phyloP scores from a whole-genome alignment of 768 basidiomycete species.

The Imleria badia region DNA sequence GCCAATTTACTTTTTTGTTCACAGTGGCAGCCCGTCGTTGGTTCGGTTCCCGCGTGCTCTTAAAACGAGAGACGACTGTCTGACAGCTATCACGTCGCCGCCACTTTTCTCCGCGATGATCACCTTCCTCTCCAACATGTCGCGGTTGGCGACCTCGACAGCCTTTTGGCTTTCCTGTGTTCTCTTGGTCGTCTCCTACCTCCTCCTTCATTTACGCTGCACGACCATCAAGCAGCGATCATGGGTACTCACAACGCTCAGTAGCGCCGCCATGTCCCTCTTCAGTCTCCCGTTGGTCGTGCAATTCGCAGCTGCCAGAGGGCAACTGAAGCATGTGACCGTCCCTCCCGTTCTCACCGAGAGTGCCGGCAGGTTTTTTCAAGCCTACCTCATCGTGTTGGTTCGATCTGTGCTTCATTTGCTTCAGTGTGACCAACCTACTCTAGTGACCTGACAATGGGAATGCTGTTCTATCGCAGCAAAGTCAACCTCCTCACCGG shows the following conservation, averaged over 20 bases:
- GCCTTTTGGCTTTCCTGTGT: conserved; percentile 23
- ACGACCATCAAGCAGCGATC: conserved; percentile 41
- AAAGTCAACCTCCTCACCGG: conserved; percentile 52
- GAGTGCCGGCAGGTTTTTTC: conserved; percentile 40
- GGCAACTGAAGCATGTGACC: conserved; percentile 26
- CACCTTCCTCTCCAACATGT: conserved; percentile 18
- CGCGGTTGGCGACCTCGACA: conserved; percentile 18
- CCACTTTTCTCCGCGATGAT: conserved; percentile 22
- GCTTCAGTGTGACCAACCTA: conserved; percentile 8
- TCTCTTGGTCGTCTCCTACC: conserved; percentile 28
- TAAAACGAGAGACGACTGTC: conserved; percentile 20
- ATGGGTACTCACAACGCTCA: conserved; percentile 46
- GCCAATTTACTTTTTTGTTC: conserved; percentile 13
- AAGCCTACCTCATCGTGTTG: conserved; percentile 42
- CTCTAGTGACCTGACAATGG: conserved; percentile 45
- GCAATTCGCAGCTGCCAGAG: conserved; percentile 27
- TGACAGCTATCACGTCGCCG: conserved; percentile 23
- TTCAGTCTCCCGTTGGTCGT: conserved; percentile 41
- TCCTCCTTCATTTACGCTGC: conserved; percentile 30
- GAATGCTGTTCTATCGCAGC: conserved; percentile 45
- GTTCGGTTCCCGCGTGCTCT: conserved; percentile 20
- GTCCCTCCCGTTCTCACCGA: conserved; percentile 24
- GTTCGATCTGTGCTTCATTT: conserved; percentile 20
- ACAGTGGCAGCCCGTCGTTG: conserved; percentile 6
- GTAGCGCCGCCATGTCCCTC: conserved; percentile 42